A percentile compares a stretch with the other conserved stretches of the same genome.
Conservation (phyloP, 2,329 filamentous ascomycete genomes). For the Epichloe typhina region DNA sequence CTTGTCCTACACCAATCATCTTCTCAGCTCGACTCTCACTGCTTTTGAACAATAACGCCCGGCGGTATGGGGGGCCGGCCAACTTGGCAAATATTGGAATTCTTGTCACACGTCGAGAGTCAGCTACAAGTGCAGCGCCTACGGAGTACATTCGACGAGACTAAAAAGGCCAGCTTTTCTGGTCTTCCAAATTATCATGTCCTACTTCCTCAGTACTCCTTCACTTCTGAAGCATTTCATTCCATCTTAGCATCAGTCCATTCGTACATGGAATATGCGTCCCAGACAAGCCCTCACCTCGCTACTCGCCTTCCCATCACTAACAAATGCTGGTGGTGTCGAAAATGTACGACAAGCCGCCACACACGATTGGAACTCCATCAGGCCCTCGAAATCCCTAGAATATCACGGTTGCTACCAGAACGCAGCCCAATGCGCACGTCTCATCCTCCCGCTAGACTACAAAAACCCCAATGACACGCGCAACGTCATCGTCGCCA, state of each 20-base stretch:
- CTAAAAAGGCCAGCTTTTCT: no score
- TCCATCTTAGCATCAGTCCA: background rate
- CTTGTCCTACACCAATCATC: background rate
- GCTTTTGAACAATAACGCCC: background rate
- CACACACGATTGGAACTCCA: conserved; percentile 7
- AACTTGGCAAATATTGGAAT: background rate
- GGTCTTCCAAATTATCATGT: no score
- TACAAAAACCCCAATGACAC: conserved; percentile 18
- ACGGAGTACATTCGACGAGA: no score
- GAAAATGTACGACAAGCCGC: background rate
- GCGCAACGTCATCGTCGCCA: conserved; percentile 19
- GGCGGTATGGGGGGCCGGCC: no score
- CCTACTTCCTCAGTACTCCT: no score
- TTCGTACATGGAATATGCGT: background rate
- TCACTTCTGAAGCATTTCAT: no score
- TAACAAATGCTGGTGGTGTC: background rate
- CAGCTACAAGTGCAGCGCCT: background rate
- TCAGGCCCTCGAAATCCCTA: conserved; percentile 9
- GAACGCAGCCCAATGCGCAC: conserved; percentile 22
- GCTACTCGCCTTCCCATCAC: background rate
- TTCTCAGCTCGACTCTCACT: background rate
- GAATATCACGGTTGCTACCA: conserved; percentile 21
- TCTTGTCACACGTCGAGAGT: background rate
- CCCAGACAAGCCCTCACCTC: background rate
- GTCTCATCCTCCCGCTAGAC: conserved; percentile 28